These are phyloP conservation scores for Murraya paniculata DNA, from an alignment of 345 rosid genomes.

Conservation along the genomic window DNA sequence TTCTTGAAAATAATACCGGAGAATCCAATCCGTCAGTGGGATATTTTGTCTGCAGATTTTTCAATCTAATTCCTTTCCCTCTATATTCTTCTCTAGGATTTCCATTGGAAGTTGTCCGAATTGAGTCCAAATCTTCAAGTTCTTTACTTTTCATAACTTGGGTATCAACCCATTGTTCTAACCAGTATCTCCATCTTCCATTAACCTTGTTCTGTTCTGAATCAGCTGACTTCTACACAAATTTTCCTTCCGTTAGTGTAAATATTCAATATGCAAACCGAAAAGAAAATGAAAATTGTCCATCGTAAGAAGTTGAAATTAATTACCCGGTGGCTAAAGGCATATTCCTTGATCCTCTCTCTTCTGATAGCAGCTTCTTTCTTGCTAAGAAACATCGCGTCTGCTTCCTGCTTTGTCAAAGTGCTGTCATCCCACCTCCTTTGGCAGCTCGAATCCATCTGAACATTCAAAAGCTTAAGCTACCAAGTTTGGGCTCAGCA, in stretches of 20 bases:
- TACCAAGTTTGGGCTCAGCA: background rate
- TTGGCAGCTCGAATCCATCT: conserved; percentile 63
- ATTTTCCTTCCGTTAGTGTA: background rate
- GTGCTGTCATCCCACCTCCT: conserved; percentile 87
- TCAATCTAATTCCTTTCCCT: conserved; percentile 39
- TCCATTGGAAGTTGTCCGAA: conserved; percentile 30
- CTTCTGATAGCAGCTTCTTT: conserved; percentile 68
- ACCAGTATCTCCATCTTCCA: conserved; percentile 84
- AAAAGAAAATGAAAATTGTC: background rate
- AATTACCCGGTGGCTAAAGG: conserved; percentile 63
- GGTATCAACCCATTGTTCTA: conserved; percentile 84
- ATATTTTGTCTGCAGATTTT: conserved; percentile 32
- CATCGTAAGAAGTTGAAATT: background rate
- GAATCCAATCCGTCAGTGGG: conserved; percentile 32
- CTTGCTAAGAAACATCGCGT: conserved; percentile 58
- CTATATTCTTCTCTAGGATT: conserved; percentile 38
- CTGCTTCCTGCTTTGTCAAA: conserved; percentile 74
- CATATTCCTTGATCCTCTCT: conserved; percentile 64
- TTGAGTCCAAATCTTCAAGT: conserved; percentile 71
- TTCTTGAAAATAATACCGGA: conserved; percentile 35
- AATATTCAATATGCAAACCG: background rate
- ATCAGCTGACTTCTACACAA: conserved; percentile 73
- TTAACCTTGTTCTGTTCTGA: conserved; percentile 52
- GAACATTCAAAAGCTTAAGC: conserved; percentile 12
- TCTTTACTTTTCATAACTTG: conserved; percentile 71